Evolutionary conservation across 2,329 filamentous ascomycete genomes (phyloP), one percentile per base, ranked within the genome.

Genomic region (Talaromyces islandicus): DNA sequence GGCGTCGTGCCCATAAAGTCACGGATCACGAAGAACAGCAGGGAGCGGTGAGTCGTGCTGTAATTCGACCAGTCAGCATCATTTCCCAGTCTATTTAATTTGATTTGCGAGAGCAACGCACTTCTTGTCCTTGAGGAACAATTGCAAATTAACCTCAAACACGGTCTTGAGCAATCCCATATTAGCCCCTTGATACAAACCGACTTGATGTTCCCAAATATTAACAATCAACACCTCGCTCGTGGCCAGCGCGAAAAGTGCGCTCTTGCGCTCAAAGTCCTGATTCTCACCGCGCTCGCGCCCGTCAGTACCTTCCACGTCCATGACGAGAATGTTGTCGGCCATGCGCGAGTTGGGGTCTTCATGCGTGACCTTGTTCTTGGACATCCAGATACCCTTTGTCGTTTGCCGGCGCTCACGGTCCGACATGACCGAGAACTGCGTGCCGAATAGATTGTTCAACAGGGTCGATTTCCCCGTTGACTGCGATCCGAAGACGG

Each of bases 301-400:
- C 57, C 94, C 94, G 74, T 99, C 94, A 11, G 94, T 97, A 66
- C 94, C 94, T 77, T 99, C 94, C 50, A 99, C 94, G 72, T 99
- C 94, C 94, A 99, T 99, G 68, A 99, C 94, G 64, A 99, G 81
- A 69, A 99, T 97, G 76, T 99, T 99, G 70, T 96, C 91, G 58
- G 93, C 92, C 92, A 97, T 97, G 65, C 80, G 81, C 65, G 78
- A 77, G 54, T 75, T 77, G 59, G 77, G 80, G 57, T 60, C 62
- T 6, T 66, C 62, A 21, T 60, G 62, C 75, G 56, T 79, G 76
- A 66, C 83, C 82, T 96, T 96, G 78, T 97, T 97, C 81, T 96
- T 96, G 65, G 92, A 96, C 88, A 99, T 89, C 94, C 94, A 99
- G 73, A 99, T 99, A 72, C 94, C 94, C 81, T 97, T 99, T 51